These are phyloP conservation scores for Teratosphaeria viscida DNA, from an alignment of 2,329 filamentous ascomycete genomes.

Conservation along the genomic window DNA sequence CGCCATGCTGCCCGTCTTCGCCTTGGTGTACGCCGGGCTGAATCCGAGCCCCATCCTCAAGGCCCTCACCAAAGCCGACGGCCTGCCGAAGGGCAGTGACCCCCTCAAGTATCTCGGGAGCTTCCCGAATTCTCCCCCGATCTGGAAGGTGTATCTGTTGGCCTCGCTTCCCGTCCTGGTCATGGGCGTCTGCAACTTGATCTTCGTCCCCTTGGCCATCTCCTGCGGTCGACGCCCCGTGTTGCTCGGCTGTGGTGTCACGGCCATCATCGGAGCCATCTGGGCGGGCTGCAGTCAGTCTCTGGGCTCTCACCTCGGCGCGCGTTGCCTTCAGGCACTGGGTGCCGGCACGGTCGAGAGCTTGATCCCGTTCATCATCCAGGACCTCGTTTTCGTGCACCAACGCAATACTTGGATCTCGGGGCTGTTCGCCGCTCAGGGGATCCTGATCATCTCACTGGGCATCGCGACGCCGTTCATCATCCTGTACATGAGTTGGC, in stretches of 20 bases:
- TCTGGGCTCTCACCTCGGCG: slow-evolving; percentile 17
- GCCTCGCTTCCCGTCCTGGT: slow-evolving; percentile 21
- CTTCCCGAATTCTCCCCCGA: slow-evolving; percentile 15
- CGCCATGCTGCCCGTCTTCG: slow-evolving; percentile 22
- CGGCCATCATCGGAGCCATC: slow-evolving; percentile 18
- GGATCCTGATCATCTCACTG: slow-evolving; percentile 20
- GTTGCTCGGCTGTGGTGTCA: slow-evolving; percentile 14
- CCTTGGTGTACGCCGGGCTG: slow-evolving; percentile 18
- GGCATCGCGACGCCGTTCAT: slow-evolving; percentile 21
- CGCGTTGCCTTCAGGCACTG: slow-evolving; percentile 19
- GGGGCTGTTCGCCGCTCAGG: slow-evolving; percentile 19
- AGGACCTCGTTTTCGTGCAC: slow-evolving; percentile 22
- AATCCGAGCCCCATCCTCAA: slow-evolving; percentile 10
- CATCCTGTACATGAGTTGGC: slow-evolving; percentile 18
- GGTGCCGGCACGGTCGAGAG: slow-evolving; percentile 23
- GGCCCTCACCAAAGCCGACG: neutral
- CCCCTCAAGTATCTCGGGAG: slow-evolving; percentile 10
- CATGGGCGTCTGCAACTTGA: slow-evolving; percentile 20
- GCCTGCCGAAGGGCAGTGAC: slow-evolving; percentile 9
- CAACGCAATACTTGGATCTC: slow-evolving; percentile 22
- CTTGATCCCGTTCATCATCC: slow-evolving; percentile 22
- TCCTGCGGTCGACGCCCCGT: slow-evolving; percentile 20
- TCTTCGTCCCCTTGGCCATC: slow-evolving; percentile 21
- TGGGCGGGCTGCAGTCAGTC: slow-evolving; percentile 19
- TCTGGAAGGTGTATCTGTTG: slow-evolving; percentile 22